Conservation (phyloP, 768 basidiomycete genomes). For the Mrakia blollopis region DNA sequence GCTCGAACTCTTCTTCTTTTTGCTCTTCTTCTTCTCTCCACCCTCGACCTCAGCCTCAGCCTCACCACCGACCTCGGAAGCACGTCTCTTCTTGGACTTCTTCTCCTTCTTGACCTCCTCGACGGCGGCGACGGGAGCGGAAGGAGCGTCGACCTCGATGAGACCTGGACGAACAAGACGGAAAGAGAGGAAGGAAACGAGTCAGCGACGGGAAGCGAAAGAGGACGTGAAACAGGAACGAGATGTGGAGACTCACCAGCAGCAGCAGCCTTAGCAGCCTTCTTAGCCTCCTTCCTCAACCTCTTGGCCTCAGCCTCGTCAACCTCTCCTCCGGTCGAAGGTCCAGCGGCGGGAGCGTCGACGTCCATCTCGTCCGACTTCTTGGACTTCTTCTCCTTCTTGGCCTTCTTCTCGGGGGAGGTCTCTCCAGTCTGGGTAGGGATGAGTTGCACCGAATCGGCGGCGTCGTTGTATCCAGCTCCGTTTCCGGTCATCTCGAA, state of each 20-base stretch:
- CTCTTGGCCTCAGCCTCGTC: constrained; percentile 37
- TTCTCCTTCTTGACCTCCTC: constrained; percentile 37
- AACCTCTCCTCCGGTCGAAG: constrained; percentile 38
- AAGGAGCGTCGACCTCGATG: not conserved
- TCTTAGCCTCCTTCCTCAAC: constrained; percentile 46
- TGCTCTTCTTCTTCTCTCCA: constrained; percentile 42
- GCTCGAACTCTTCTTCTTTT: constrained; percentile 46
- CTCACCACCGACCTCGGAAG: constrained; percentile 38
- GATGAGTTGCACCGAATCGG: constrained; percentile 75
- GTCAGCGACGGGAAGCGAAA: not conserved
- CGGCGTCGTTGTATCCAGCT: constrained; percentile 76
- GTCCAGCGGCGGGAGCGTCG: constrained; percentile 43
- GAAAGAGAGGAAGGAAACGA: not conserved
- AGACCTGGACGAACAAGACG: not conserved
- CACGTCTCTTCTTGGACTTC: constrained; percentile 46
- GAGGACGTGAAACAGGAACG: not conserved
- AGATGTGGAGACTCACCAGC: not conserved
- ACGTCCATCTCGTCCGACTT: constrained; percentile 50
- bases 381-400: constrained; percentile 67
- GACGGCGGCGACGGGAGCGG: not conserved
- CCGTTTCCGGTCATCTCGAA: constrained; percentile 74
- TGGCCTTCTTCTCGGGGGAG: constrained; percentile 53
- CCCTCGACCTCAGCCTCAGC: constrained; percentile 34
- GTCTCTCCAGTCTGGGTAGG: constrained; percentile 68
- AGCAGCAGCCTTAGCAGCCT: constrained; percentile 41